Conservation (phyloP, 768 basidiomycete genomes). For the Cyclocybe cylindracea region DNA sequence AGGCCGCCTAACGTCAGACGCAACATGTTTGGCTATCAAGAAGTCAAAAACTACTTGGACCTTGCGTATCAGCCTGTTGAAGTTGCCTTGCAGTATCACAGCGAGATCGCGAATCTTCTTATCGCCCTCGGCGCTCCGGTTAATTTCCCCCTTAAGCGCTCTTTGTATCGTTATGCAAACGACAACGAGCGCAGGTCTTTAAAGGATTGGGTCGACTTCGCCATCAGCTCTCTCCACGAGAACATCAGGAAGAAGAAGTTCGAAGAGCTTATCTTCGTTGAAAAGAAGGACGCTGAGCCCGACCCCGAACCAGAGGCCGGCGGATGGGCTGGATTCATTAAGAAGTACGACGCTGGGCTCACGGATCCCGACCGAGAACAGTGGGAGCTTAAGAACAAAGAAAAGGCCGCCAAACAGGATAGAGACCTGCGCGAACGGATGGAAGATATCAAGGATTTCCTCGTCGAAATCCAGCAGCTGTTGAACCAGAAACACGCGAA, state of each 20-base stretch:
- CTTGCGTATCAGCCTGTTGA: constrained; percentile 36
- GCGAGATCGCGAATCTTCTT: constrained; percentile 41
- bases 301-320: constrained; percentile 5
- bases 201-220: constrained; percentile 40
- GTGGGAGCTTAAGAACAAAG: constrained; percentile 4
- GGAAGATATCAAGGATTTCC: constrained; percentile 30
- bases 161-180: constrained; percentile 17
- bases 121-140: constrained; percentile 35
- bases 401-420: constrained; percentile 4
- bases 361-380: not conserved
- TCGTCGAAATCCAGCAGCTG: constrained; percentile 32
- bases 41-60: constrained; percentile 24
- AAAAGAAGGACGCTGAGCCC: constrained; percentile 14
- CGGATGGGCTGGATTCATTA: constrained; percentile 12
- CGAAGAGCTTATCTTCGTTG: not conserved
- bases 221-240: constrained; percentile 21
- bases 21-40: constrained; percentile 20
- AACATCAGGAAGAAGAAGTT: constrained; percentile 12
- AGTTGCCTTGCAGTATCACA: constrained; percentile 31
- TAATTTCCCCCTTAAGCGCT: constrained; percentile 30
- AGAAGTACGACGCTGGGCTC: not conserved
- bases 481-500: constrained; percentile 39
- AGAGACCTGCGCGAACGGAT: constrained; percentile 15
- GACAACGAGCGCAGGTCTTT: constrained; percentile 24
- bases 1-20: constrained; percentile 17